phyloP scores from a whole-genome alignment of 768 basidiomycete genomes.

The Basidioascus undulatus region DNA sequence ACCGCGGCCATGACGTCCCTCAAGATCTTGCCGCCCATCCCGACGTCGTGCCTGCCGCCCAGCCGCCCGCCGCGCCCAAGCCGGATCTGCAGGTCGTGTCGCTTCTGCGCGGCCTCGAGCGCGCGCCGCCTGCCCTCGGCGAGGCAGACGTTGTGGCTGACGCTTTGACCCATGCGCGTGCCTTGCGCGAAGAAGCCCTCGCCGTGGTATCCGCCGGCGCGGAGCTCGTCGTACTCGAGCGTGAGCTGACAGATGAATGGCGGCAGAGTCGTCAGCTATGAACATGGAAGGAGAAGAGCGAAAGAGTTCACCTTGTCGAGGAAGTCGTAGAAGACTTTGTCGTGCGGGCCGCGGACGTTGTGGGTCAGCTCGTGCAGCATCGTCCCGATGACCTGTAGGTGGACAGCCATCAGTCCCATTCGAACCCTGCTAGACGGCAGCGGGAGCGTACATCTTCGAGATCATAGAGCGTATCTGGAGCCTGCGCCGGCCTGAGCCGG shows the following conservation, averaged over 20 bases:
- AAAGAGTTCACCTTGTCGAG: conserved; percentile 35
- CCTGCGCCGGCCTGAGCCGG: conserved; percentile 46
- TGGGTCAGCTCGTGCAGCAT: conserved; percentile 65
- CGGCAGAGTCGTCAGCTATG: no score
- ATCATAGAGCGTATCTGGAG: conserved; percentile 44
- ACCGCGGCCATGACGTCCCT: conserved; percentile 52
- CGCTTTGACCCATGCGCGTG: conserved; percentile 35
- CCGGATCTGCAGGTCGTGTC: conserved; percentile 25
- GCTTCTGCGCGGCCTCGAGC: conserved; percentile 55
- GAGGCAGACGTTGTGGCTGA: conserved; percentile 27
- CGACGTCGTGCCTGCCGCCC: conserved; percentile 23
- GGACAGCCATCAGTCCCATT: no score
- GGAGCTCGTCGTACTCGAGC: conserved; percentile 61
- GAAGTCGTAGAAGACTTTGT: conserved; percentile 27
- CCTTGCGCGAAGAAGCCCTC: conserved; percentile 78
- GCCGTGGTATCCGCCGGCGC: conserved; percentile 58
- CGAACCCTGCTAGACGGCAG: conserved; percentile 10
- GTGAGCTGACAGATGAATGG: conserved; percentile 45
- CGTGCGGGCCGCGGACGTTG: conserved; percentile 40
- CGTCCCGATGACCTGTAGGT: conserved; percentile 49
- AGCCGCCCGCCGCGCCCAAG: conserved; percentile 33
- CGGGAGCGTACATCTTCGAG: not conserved
- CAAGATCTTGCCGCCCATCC: conserved; percentile 26
- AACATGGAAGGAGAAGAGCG: not conserved
- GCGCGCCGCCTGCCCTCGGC: conserved; percentile 33